Evolutionary conservation across 495 filamentous ascomycete species (phyloP), one percentile per base, ranked within the genome.

Genomic region (Hypoxylon fuscum): DNA sequence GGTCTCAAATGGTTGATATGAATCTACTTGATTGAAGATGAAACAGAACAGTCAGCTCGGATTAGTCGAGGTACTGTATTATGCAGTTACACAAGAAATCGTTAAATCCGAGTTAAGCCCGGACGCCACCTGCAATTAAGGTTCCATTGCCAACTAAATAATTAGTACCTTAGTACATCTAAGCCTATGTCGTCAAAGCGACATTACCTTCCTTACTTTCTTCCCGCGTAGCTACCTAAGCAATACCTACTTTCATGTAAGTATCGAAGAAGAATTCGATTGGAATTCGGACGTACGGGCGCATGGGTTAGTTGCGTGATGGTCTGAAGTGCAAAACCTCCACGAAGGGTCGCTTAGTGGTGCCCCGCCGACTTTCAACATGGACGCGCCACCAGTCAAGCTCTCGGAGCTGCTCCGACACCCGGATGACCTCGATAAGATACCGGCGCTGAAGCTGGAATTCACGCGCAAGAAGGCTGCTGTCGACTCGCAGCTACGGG

Each of bases 351-450:
- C 64, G 62, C 55, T n/a, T n/a, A 69, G 46, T 32, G 55, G 66
- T 60, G 59, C 61, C 62, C 55, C 48, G 55, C 55, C 37, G 47
- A 44, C 52, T 65, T 14, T 72, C 64, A 72, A 58, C 42, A 85
- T 83, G 77, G 83, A 85, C 59, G 77, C 80, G 50, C 80, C 82
- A 35, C 79, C 81, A 18, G 79, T 88, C 74, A 88, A 89, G 80
- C 86, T 92, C 71, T 81, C 87, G 68, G 88, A 90, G 77, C 84
- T 92, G 51, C 80, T 88, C 58, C 83, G 85, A 72, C 85, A 87
- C 69, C 83, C 85, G n/a, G 85, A 88, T 66, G 95, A 99, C 75
- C 88, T 99, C 54, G 94, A 98, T 80, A 99, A 97, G 81, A 93
- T 98, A 70, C 77, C 86, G 55, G 86, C 85, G 53, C 81, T 99